phyloP scores from a whole-genome alignment of 352 stramenopile species.

The Phytophthora europaea region DNA sequence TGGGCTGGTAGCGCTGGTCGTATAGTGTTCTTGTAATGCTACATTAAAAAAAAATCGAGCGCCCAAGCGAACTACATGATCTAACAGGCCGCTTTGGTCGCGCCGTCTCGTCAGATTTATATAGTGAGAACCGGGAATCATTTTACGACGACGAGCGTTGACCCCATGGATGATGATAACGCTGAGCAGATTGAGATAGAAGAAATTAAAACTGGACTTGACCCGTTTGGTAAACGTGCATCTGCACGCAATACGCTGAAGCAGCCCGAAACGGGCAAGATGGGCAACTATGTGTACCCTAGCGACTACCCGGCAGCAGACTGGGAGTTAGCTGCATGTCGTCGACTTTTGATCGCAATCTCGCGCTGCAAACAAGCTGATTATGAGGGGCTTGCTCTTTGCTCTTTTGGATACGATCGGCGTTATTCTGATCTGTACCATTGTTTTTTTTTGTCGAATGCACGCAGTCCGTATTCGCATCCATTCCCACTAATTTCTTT shows the following conservation, averaged over 20 bases:
- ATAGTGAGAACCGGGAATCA: too few species aligned
- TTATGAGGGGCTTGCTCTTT: not conserved
- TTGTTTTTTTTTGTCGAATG: not conserved
- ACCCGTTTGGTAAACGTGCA: not conserved
- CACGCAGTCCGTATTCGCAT: constrained; percentile 71
- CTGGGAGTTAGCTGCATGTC: constrained; percentile 67
- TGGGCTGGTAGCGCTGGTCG: too few species aligned
- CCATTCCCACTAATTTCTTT: constrained; percentile 49
- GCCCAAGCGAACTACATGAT: not conserved
- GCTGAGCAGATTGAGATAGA: not conserved
- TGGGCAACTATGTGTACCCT: constrained; percentile 76
- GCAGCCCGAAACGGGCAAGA: constrained; percentile 63
- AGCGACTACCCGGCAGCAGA: constrained; percentile 64
- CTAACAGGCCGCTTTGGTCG: not conserved
- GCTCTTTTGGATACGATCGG: not conserved
- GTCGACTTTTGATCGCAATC: constrained; percentile 71
- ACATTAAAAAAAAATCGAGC: too few species aligned
- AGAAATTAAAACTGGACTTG: not conserved
- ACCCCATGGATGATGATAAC: not conserved
- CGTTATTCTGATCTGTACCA: not conserved
- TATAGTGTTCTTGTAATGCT: too few species aligned
- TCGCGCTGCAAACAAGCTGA: constrained; percentile 76
- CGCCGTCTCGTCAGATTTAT: not conserved
- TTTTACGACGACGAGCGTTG: not conserved
- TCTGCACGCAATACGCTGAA: constrained; percentile 48